A percentile compares a stretch with the other conserved stretches of the same genome.
Evolutionary conservation across 2,329 filamentous ascomycete species (phyloP).

Genomic region (Aspergillus sp.): DNA sequence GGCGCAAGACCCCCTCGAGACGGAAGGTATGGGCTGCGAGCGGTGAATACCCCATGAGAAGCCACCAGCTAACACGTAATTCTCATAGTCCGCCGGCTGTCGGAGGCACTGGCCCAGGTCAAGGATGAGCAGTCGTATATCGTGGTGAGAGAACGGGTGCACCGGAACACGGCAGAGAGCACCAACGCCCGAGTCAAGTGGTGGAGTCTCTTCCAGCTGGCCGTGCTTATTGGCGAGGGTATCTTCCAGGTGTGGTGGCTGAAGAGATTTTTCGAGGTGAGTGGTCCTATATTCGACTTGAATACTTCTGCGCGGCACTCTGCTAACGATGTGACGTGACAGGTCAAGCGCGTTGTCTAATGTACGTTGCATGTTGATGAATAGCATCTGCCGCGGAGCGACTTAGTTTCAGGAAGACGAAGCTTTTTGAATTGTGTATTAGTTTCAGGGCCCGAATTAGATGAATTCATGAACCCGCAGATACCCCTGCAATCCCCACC

Average conservation of each 20-base stretch:
- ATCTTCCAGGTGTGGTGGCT: constrained; percentile 99
- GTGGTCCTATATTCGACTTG: constrained; percentile 15
- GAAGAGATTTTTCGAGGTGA: constrained; percentile 92
- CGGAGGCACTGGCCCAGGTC: constrained; percentile 83
- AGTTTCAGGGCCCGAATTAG: not conserved
- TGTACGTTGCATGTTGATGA: constrained; percentile 11
- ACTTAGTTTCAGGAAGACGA: not conserved
- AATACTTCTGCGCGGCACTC: not conserved
- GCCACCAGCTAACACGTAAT: constrained; percentile 3
- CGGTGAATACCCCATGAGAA: not conserved
- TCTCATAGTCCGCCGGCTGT: constrained; percentile 70
- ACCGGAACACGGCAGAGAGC: constrained; percentile 98
- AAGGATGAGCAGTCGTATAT: constrained; percentile 99
- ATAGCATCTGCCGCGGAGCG: not conserved
- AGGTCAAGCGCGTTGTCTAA: constrained; percentile 51
- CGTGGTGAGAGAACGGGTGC: constrained; percentile 87
- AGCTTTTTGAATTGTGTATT: constrained; percentile 1
- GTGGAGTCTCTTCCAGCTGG: constrained; percentile 98
- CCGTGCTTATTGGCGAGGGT: constrained; percentile 83
- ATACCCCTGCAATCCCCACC: not conserved
- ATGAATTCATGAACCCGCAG: constrained; percentile 9
- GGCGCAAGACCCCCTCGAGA: constrained; percentile 82
- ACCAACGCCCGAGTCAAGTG: constrained; percentile 97
- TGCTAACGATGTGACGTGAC: constrained; percentile 2
- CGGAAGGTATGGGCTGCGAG: constrained; percentile 64